phyloP scores from a whole-genome alignment of 805 yeast genomes.

The Scheffersomyces lignosus region DNA sequence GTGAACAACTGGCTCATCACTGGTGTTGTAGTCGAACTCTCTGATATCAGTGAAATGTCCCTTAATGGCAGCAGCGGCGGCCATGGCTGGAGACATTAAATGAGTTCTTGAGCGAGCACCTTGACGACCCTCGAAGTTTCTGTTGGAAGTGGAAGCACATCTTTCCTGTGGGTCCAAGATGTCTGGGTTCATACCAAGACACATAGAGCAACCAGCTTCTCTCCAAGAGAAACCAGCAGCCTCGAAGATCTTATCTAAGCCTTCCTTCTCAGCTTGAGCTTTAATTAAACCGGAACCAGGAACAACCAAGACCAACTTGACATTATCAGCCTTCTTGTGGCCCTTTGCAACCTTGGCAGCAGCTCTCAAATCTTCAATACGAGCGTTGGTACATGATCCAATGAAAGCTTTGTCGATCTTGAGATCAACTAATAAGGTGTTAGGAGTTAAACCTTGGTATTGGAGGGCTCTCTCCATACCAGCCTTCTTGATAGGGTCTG shows the following conservation, averaged over 20 bases:
- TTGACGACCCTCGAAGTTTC: conserved; percentile 99
- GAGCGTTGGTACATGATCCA: conserved; percentile 97
- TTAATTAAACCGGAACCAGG: conserved; percentile 98
- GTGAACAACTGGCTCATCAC: conserved; percentile 60
- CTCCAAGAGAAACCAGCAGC: conserved; percentile 98
- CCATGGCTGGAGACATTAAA: conserved; percentile 98
- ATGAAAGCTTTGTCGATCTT: conserved; percentile 90
- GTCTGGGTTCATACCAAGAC: conserved; percentile 99
- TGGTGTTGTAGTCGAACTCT: conserved; percentile 61
- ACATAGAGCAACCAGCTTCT: conserved; percentile 99
- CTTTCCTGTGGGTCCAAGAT: conserved; percentile 92
- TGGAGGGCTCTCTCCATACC: conserved; percentile 90
- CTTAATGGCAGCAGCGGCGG: conserved; percentile 94
- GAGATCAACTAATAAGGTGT: conserved; percentile 74
- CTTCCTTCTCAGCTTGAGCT: conserved; percentile 91
- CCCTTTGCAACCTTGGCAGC: conserved; percentile 95
- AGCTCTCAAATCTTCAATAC: conserved; percentile 94
- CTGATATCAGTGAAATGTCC: conserved; percentile 93
- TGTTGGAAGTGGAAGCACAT: conserved; percentile 98
- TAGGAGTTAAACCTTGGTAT: conserved; percentile 89
- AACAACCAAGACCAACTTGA: conserved; percentile 84
- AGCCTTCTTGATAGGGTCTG: conserved; percentile 71
- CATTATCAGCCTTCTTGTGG: conserved; percentile 76
- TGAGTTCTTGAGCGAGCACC: conserved; percentile 96
- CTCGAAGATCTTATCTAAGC: conserved; percentile 84